Percentiles rank a stretch among this genome's conserved stretches.
Evolutionary conservation across 164 flowering plant species (phyloP).

Genomic region (Litsea cubeba): DNA sequence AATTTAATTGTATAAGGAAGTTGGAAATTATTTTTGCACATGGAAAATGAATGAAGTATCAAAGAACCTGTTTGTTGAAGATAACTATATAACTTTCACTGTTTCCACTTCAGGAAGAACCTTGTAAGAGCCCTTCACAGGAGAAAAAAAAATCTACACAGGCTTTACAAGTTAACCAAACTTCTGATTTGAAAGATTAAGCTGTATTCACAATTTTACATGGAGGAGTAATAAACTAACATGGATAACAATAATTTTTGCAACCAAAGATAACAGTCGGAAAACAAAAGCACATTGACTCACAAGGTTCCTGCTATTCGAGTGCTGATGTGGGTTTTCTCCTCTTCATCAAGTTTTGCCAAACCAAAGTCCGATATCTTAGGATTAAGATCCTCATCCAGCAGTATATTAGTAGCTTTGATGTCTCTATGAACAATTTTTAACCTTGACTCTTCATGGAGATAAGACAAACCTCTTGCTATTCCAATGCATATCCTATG

Average conservation of each 20-base stretch:
- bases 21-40: no score
- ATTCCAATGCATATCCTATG: conserved; percentile 39
- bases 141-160: neutral
- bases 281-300: neutral
- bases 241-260: no score
- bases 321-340: conserved; percentile 2
- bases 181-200: no score
- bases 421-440: conserved; percentile 52
- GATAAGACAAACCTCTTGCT: conserved; percentile 45
- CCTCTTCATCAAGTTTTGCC: conserved; percentile 24
- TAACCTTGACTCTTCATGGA: conserved; percentile 48
- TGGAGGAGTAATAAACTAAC: no score
- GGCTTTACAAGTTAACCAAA: no score
- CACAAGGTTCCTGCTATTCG: conserved; percentile 1
- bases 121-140: neutral
- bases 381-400: conserved; percentile 33
- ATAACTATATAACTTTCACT: neutral
- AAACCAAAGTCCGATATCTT: conserved; percentile 54
- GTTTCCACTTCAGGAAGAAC: neutral
- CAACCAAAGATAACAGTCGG: neutral
- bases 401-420: conserved; percentile 38
- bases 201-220: no score
- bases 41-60: no score
- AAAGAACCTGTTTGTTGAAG: no score
- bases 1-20: no score